Base-by-base conservation (phyloP, 2,329 filamentous ascomycete species). In the Hypoxylon sp. region DNA sequence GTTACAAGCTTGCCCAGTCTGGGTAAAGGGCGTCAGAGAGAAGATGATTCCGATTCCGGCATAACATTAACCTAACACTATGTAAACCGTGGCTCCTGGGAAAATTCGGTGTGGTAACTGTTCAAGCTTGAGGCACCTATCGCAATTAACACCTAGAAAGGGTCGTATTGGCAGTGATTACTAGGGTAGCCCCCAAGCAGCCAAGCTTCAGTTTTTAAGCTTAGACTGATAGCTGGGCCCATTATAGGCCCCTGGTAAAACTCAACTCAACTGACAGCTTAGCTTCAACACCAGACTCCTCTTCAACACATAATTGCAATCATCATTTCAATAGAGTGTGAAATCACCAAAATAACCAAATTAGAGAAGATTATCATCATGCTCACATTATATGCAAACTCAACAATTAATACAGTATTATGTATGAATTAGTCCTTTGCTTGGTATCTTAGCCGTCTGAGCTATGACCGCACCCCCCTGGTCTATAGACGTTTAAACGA, bases 401-500 rank as follows among this genome's bases (percentile, higher is more conserved):
- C 34, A 54, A 62, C n/a, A 6, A 20, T 37, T 32, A 20, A 56
- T n/a, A n/a, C n/a, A n/a, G n/a, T n/a, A 30, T 54, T 46, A 39
- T 49, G 59, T 48, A 59, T 47, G 47, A 30, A 15, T 50, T 22
- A 6, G 57, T 37, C 56, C 41, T 56, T 61, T 41, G 22, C 39
- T 56, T 37, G 34, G 19, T 47, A 53, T 52, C 58, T 46, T 54
- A 56, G 57, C 19, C 56, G 60, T 44, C 55, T 60, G 65, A 62
- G 69, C 69, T 70, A 65, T 68, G 67, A 67, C 68, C 53, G 48
- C 50, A 60, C 26, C 55, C 55, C 59, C 64, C 66, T 64, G 65
- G 22, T 46, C 51, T 67, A 55, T 58, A 65, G 55, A 30, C 39
- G 48, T 54, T 64, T 74, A 73, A 71, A 72, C 73, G 70, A 74